Conservation (phyloP, 2,329 filamentous ascomycete genomes). For the Colletotrichum sp. region DNA sequence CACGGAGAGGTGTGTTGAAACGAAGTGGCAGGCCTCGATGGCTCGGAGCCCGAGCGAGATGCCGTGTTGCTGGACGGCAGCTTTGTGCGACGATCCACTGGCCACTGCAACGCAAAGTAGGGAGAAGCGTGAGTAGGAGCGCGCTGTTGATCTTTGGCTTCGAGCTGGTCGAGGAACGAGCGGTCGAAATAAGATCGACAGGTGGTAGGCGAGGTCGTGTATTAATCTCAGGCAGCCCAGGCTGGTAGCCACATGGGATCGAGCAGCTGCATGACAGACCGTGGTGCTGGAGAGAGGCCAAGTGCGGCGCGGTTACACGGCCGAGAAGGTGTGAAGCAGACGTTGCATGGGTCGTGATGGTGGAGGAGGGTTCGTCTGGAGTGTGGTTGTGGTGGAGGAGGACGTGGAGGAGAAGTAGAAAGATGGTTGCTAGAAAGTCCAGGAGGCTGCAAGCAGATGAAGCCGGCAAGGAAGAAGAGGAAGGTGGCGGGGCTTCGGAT, state of each 20-base stretch:
- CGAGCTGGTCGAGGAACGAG: not conserved
- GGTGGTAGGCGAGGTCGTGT: not conserved
- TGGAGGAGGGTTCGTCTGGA: not conserved
- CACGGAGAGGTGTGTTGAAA: not conserved
- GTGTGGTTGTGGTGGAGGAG: not conserved
- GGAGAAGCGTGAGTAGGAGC: not conserved
- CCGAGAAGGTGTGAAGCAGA: constrained; percentile 3
- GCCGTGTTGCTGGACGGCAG: not conserved
- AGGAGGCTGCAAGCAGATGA: not conserved
- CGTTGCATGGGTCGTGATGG: not conserved
- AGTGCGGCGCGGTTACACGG: constrained; percentile 5
- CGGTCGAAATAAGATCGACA: not conserved
- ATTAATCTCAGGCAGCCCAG: constrained; percentile 16
- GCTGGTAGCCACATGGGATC: not conserved
- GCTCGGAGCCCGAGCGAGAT: not conserved
- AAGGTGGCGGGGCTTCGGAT: not conserved
- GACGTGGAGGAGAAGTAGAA: not conserved
- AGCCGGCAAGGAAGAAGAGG: not conserved
- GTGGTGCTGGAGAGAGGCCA: not conserved
- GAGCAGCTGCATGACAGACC: constrained; percentile 10
- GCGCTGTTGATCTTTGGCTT: not conserved
- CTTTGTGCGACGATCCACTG: constrained; percentile 10
- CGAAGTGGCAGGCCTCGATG: not conserved
- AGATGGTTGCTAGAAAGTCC: not conserved
- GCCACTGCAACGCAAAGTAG: not conserved